These are phyloP conservation scores for Bombardia bombarda DNA, from an alignment of 495 filamentous ascomycete species.

Conservation along the genomic window DNA sequence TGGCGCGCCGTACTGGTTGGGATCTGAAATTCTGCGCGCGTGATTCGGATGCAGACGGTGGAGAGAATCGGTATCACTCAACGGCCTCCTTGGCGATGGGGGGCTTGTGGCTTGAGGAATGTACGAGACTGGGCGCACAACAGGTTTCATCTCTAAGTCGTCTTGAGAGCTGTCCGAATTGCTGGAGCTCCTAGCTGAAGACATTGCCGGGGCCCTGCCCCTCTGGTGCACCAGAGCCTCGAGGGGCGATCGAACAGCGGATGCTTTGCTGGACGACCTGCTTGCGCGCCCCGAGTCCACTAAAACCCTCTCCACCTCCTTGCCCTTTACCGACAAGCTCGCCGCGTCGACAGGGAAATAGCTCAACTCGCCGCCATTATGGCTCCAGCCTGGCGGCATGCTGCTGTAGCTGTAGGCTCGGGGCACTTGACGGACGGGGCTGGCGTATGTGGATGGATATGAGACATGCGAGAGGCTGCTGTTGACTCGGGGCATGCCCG, in stretches of 20 bases:
- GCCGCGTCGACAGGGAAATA: constrained; percentile 13
- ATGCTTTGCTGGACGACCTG: constrained; percentile 22
- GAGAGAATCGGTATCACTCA: constrained; percentile 12
- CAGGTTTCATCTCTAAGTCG: constrained; percentile 26
- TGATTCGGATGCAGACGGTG: constrained; percentile 24
- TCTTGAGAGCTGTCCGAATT: constrained; percentile 27
- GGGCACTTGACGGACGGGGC: constrained; percentile 31
- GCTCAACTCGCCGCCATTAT: constrained; percentile 11
- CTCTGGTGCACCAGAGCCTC: constrained; percentile 1
- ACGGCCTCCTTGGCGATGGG: constrained; percentile 2
- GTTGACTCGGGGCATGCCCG: constrained; percentile 33
- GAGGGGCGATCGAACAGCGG: constrained; percentile 6
- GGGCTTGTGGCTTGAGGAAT: background rate
- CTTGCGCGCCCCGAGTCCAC: constrained; percentile 16
- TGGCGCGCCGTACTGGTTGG: no score
- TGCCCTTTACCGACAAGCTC: constrained; percentile 19
- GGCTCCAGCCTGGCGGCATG: constrained; percentile 23
- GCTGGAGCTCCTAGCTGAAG: constrained; percentile 21
- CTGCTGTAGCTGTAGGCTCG: constrained; percentile 35
- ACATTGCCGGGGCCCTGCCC: constrained; percentile 4
- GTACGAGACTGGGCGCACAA: constrained; percentile 5
- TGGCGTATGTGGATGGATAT: constrained; percentile 32
- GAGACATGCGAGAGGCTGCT: constrained; percentile 35
- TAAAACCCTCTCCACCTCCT: constrained; percentile 23
- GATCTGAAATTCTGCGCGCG: constrained; percentile 21